These are phyloP conservation scores for Clohesyomyces aquaticus DNA, from an alignment of 495 filamentous ascomycete species.

Conservation along the genomic window DNA sequence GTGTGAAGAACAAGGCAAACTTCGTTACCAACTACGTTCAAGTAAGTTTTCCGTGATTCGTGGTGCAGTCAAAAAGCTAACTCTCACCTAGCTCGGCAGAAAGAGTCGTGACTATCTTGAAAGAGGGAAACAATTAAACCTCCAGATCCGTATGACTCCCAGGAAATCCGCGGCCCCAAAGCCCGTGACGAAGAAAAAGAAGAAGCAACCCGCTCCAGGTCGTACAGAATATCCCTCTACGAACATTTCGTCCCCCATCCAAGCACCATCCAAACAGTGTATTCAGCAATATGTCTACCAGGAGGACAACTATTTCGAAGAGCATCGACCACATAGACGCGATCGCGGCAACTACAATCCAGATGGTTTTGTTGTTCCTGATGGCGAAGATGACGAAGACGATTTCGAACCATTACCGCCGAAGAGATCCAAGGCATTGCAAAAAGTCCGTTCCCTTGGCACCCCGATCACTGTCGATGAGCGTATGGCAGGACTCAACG, in stretches of 20 bases:
- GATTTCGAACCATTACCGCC: constrained; percentile 65
- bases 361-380: constrained; percentile 39
- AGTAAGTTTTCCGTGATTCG: constrained; percentile 48
- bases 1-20: constrained; percentile 58
- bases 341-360: constrained; percentile 4
- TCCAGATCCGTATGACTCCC: constrained; percentile 62
- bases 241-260: constrained; percentile 81
- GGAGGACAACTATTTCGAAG: constrained; percentile 46
- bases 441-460: constrained; percentile 54
- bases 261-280: constrained; percentile 57
- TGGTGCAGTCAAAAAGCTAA: no score
- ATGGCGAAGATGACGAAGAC: constrained; percentile 51
- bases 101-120: constrained; percentile 57
- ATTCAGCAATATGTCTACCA: constrained; percentile 46
- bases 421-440: constrained; percentile 42
- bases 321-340: background rate
- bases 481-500: constrained; percentile 61
- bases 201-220: constrained; percentile 41
- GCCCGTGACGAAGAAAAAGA: constrained; percentile 34
- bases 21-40: constrained; percentile 66
- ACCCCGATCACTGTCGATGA: constrained; percentile 74
- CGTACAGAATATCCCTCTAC: constrained; percentile 67
- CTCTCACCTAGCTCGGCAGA: constrained; percentile 50
- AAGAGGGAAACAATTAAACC: constrained; percentile 57
- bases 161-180: constrained; percentile 50